A percentile compares a stretch with the other conserved stretches of the same genome.
These are phyloP conservation scores for Tubosaeta brunneosetosa DNA, from an alignment of 768 basidiomycete genomes.

Conservation along the genomic window DNA sequence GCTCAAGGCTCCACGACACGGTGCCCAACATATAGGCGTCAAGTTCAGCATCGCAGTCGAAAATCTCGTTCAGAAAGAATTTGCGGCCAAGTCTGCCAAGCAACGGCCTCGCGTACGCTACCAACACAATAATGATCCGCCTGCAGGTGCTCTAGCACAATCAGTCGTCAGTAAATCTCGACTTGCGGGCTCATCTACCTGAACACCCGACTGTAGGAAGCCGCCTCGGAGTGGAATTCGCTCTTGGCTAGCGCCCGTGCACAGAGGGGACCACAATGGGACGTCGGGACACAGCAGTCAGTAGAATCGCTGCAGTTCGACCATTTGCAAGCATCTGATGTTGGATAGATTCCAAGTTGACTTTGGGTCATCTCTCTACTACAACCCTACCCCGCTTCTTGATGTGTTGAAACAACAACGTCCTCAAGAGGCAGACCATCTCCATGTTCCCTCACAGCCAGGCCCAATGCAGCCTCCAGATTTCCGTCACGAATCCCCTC, in stretches of 20 bases:
- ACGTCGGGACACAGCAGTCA: slow-evolving; percentile 80
- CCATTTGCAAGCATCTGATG: neutral
- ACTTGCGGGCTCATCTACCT: neutral
- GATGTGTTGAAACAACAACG: slow-evolving; percentile 43
- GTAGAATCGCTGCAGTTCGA: slow-evolving; percentile 23
- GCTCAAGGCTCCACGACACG: slow-evolving; percentile 68
- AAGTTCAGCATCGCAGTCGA: slow-evolving; percentile 60
- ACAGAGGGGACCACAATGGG: slow-evolving; percentile 83
- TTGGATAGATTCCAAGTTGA: slow-evolving; percentile 67
- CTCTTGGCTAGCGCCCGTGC: slow-evolving; percentile 73
- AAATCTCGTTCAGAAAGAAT: slow-evolving; percentile 45
- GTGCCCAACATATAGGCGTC: slow-evolving; percentile 65
- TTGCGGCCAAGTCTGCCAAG: slow-evolving; percentile 47
- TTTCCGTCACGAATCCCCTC: slow-evolving; percentile 32
- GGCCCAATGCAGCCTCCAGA: slow-evolving; percentile 32
- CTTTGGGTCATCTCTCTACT: slow-evolving; percentile 66
- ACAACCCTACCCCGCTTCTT: slow-evolving; percentile 58
- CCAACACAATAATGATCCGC: slow-evolving; percentile 56
- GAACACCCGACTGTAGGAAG: slow-evolving; percentile 41
- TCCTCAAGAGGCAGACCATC: slow-evolving; percentile 26
- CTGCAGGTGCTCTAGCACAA: slow-evolving; percentile 42
- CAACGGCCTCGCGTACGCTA: slow-evolving; percentile 30
- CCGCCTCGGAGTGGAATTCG: slow-evolving; percentile 85
- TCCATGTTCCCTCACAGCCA: slow-evolving; percentile 16
- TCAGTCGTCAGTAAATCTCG: slow-evolving; percentile 53